Base-by-base conservation (phyloP, 1,284 basidiomycete species). In the Sporisorium exsertum region DNA sequence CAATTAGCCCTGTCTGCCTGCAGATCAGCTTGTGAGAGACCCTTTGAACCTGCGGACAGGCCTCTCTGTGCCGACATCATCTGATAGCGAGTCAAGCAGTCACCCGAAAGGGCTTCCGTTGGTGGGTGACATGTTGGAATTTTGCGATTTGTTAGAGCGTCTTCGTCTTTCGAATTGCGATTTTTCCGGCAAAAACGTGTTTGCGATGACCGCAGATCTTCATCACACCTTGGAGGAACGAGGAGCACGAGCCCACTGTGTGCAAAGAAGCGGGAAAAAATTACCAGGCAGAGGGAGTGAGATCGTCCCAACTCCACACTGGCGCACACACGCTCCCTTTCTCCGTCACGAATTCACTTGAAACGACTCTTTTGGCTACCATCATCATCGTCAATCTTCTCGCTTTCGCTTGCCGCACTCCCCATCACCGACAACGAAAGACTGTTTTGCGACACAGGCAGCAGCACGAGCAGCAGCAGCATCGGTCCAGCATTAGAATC, bases 401-500 rank as follows among this genome's bases (percentile, higher is more conserved):
- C 22, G 20, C 26, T 33, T 18, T 12, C 45, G 12, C 45, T 47
- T 7, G 45, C 45, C n/a, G n/a, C n/a, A n/a, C 24, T 15, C 15
- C 2, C 24, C 16, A 26, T 26, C 18, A 50, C 5, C 49, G 32
- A 50, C 49, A 50, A 32, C 18, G 9, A 32, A 32, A 50, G 27
- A n/a, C 18, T n/a, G 16, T 20, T 20, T 12, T 20, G 49, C 49
- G 26, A n/a, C n/a, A 13, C 33, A 12, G 49, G 46, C 33, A 43
- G 46, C 56, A 57, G 29, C 29, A 32, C n/a, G n/a, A n/a, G n/a
- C n/a, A 58, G 46, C 33, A 43, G 46, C 56, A 57, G 29, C 29
- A 32, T 43, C 29, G 9, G 15, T 33, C 42, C 12, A 26, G 24
- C 29, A 27, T 24, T 42, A 54, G 52, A 42, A 35, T 26, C 8